Evolutionary conservation across 345 rosid species (phyloP), one percentile per base, ranked within the genome.

Genomic region (Salix exigua): DNA sequence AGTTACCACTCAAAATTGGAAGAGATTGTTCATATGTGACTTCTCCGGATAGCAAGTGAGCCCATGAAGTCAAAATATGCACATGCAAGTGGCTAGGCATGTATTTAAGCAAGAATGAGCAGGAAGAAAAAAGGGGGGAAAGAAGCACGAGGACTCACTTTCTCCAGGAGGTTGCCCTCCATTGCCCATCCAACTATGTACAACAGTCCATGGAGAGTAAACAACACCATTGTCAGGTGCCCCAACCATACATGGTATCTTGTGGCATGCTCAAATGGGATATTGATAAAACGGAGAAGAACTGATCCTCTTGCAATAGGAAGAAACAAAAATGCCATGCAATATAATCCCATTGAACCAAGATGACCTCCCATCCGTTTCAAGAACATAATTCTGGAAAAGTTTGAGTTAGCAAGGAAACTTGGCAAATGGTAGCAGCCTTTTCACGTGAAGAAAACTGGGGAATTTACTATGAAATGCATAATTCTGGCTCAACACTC

Each of bases 211-310:
- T 94, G 97, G 44, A 94, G 88, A 55, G 97, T 83, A 78, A 93
- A 93, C 66, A 95, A 79, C 51, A 83, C 55, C 97, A 95, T 88
- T 50, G 97, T 90, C 38, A 90, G 85, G 88, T 93, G 92, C 58
- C 97, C 99, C 81, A 95, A 83, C 98, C 98, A 94, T 35, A 92
- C 91, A 80, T 94, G 98, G 78, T 94, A 94, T 83, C 82, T 83
- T 25, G 94, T 89, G 18, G 97, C 99, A 80, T 93, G 97, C 83
- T 93, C 97, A 62, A 95, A 91, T 13, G 97, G 97, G 85, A 95
- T 88, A 75, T 93, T 92, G 37, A 89, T 68, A 33, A 93, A 80
- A 42, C 93, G 96, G 28, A 95, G 97, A 71, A 95, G 91, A 80
- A 90, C 72, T 1, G 99, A 95, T 65, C 99, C 97, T 84, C 97